A percentile compares a stretch with the other conserved stretches of the same genome.
Conservation (phyloP, 495 filamentous ascomycete species). For the Delitschia confertaspora region DNA sequence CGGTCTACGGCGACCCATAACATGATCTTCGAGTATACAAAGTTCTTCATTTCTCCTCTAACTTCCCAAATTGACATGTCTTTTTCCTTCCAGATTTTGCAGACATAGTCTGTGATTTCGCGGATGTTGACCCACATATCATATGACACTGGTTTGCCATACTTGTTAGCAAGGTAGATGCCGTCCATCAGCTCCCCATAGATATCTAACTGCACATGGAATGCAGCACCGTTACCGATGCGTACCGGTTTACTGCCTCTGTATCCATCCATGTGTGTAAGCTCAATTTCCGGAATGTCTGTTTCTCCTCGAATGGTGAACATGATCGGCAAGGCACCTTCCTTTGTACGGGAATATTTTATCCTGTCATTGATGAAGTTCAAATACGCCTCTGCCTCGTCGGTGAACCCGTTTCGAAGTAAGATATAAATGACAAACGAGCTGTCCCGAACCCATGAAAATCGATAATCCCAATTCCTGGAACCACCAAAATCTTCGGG, state of each 20-base stretch:
- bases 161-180: conserved; percentile 71
- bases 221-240: conserved; percentile 67
- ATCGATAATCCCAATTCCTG: conserved; percentile 73
- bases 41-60: conserved; percentile 61
- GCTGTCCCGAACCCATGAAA: conserved; percentile 64
- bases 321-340: conserved; percentile 63
- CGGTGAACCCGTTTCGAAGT: conserved; percentile 62
- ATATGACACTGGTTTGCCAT: conserved; percentile 64
- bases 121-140: conserved; percentile 58
- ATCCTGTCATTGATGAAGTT: conserved; percentile 62
- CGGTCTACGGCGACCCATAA: conserved; percentile 70
- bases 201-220: conserved; percentile 65
- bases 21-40: conserved; percentile 66
- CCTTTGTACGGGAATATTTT: conserved; percentile 38
- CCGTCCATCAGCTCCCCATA: conserved; percentile 69
- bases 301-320: conserved; percentile 64
- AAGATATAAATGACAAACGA: conserved; percentile 66
- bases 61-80: conserved; percentile 79
- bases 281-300: conserved; percentile 53
- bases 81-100: conserved; percentile 43
- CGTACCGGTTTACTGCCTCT: conserved; percentile 57
- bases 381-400: conserved; percentile 66
- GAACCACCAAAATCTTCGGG: conserved; percentile 63
- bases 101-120: conserved; percentile 48
- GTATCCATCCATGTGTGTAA: conserved; percentile 56